These are phyloP conservation scores for Fusarium annulatum DNA, from an alignment of 2,329 filamentous ascomycete genomes.

Conservation along the genomic window DNA sequence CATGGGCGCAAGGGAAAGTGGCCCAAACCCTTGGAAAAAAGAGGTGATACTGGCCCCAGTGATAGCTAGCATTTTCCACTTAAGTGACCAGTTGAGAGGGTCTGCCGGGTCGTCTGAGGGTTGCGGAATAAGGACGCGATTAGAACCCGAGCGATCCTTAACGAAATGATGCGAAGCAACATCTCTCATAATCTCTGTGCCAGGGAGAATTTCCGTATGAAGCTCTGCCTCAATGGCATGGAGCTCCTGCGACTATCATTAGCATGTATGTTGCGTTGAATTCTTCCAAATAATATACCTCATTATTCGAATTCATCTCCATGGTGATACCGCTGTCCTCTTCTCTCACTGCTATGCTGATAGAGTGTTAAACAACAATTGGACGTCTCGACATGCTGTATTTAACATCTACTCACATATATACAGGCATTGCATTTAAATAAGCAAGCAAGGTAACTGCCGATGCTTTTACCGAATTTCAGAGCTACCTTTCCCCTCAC, in stretches of 20 bases:
- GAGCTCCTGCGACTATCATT: neutral
- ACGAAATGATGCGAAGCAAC: neutral
- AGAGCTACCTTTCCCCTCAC: neutral
- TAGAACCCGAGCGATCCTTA: neutral
- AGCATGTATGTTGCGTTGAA: neutral
- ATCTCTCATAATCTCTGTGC: neutral
- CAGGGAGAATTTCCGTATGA: neutral
- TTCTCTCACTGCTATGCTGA: neutral
- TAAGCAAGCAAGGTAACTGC: neutral
- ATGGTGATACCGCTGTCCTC: neutral
- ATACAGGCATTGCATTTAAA: neutral
- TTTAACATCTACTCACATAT: neutral
- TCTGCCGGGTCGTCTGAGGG: neutral
- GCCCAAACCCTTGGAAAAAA: neutral
- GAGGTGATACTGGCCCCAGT: neutral
- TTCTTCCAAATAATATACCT: neutral
- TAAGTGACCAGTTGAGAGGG: neutral
- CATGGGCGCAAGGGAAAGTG: neutral
- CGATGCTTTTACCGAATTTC: neutral
- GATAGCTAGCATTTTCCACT: neutral
- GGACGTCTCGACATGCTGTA: neutral
- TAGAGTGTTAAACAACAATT: too few relatives aligned
- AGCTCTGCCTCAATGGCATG: slow-evolving; percentile 1
- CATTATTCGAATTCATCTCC: neutral
- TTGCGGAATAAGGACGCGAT: neutral